Evolutionary conservation across 495 filamentous ascomycete genomes (phyloP).

Genomic region (Tetracladium setigerum): DNA sequence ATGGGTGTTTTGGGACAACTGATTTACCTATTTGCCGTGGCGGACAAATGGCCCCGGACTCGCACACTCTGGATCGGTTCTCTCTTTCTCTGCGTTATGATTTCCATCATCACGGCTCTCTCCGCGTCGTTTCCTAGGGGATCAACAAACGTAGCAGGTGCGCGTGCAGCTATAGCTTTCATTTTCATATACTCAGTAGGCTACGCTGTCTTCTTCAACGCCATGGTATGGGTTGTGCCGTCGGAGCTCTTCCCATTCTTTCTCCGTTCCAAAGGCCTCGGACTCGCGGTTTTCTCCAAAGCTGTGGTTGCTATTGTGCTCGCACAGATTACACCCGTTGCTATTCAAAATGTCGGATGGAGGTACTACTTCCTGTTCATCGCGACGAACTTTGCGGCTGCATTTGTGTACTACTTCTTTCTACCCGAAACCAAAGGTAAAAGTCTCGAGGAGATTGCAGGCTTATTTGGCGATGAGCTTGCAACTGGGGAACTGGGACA

Average conservation of each 20-base stretch:
- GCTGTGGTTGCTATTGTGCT: conserved; percentile 38
- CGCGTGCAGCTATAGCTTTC: conserved; percentile 9
- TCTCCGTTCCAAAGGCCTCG: conserved; percentile 11
- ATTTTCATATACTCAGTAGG: conserved; percentile 17
- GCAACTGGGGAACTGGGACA: not conserved
- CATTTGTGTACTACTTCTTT: conserved; percentile 19
- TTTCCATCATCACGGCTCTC: conserved; percentile 13
- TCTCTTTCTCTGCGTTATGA: conserved; percentile 2
- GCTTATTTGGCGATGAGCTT: conserved; percentile 14
- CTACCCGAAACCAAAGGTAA: conserved; percentile 24
- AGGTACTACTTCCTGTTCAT: conserved; percentile 42
- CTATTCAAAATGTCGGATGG: conserved; percentile 34
- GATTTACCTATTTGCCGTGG: not conserved
- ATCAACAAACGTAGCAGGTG: not conserved
- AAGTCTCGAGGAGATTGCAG: conserved; percentile 24
- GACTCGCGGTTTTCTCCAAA: conserved; percentile 10
- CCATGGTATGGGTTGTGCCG: conserved; percentile 20
- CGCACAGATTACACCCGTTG: conserved; percentile 42
- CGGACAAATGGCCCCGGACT: conserved; percentile 12
- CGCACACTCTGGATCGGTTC: conserved; percentile 10
- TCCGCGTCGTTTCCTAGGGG: conserved; percentile 3
- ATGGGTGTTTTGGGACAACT: conserved; percentile 13
- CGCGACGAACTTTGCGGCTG: conserved; percentile 21
- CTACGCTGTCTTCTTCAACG: conserved; percentile 27
- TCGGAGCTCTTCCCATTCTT: conserved; percentile 13